These are phyloP conservation scores for Solanum hybrid DNA, from an alignment of 305 asterid species.

Conservation along the genomic window DNA sequence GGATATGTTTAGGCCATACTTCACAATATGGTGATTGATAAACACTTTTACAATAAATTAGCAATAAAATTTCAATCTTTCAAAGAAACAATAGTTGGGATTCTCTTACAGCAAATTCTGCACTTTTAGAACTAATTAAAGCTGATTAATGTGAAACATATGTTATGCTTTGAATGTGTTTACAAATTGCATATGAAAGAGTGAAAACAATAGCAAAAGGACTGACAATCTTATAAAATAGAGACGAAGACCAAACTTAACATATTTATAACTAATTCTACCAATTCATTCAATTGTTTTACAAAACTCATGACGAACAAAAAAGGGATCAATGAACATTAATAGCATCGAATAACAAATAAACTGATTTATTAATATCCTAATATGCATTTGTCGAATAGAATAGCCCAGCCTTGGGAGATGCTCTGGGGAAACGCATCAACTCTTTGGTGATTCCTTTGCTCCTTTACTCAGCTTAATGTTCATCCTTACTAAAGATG, in stretches of 20 bases:
- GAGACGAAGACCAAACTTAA: not conserved
- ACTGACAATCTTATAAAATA: no score
- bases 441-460: not conserved
- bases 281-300: not conserved
- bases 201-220: not conserved
- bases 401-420: no score
- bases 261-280: not conserved
- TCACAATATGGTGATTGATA: not conserved
- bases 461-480: not conserved
- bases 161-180: not conserved
- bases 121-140: no score
- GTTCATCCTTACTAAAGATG: no score
- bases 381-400: no score
- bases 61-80: not conserved
- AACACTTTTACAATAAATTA: not conserved
- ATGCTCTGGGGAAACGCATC: not conserved
- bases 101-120: not conserved
- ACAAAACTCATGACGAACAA: not conserved
- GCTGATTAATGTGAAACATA: not conserved
- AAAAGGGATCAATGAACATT: not conserved
- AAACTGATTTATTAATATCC: not conserved
- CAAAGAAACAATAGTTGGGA: not conserved
- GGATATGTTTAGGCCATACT: not conserved
- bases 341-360: not conserved
- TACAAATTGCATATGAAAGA: not conserved